phyloP scores from a whole-genome alignment of 257 asterid species.

The Vinca minor region DNA sequence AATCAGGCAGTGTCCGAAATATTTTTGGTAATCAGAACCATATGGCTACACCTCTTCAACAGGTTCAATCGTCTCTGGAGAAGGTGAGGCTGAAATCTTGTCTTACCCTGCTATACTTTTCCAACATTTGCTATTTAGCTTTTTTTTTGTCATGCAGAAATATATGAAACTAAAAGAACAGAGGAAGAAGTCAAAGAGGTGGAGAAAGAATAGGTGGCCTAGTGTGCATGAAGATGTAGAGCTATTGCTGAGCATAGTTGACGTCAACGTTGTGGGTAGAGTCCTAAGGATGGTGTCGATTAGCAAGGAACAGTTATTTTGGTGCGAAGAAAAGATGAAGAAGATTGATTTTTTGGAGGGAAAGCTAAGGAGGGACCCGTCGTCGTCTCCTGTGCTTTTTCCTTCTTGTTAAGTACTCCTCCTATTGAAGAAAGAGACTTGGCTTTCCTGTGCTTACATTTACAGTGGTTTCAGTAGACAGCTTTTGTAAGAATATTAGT shows the following conservation, averaged over 20 bases:
- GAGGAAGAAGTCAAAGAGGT: slow-evolving; percentile 57
- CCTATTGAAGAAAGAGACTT: too few species aligned
- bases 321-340: slow-evolving; percentile 95
- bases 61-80: slow-evolving; percentile 60
- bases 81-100: too few species aligned
- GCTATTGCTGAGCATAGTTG: slow-evolving; percentile 60
- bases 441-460: too few species aligned
- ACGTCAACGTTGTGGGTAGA: slow-evolving; percentile 57
- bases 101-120: too few species aligned
- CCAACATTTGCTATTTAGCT: neutral
- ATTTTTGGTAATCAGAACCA: slow-evolving; percentile 54
- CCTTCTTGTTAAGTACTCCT: too few species aligned
- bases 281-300: slow-evolving; percentile 52
- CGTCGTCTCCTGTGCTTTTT: too few species aligned
- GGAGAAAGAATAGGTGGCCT: slow-evolving; percentile 67
- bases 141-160: slow-evolving; percentile 40
- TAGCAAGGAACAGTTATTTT: too few species aligned
- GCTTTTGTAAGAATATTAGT: too few species aligned
- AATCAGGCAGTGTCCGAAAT: slow-evolving; percentile 39
- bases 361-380: too few species aligned
- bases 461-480: too few species aligned
- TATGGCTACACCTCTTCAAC: slow-evolving; percentile 62
- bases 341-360: too few species aligned
- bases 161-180: slow-evolving; percentile 62
- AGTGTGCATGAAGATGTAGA: slow-evolving; percentile 41